Conservation (phyloP, 495 filamentous ascomycete genomes). For the Aspergillus ostianus region DNA sequence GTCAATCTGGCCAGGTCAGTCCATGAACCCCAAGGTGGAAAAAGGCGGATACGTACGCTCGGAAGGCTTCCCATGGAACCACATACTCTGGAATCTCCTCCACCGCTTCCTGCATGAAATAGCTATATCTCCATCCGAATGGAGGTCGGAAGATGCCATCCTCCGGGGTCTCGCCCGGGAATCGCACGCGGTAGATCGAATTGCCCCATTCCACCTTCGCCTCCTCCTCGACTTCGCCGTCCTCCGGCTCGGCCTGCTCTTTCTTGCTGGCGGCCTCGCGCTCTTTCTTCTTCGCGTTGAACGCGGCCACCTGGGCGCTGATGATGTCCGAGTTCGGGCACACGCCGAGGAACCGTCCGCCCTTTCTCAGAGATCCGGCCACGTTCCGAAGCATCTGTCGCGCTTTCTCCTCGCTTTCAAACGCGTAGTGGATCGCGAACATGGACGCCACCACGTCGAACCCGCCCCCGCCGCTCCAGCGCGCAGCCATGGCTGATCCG, state of each 20-base stretch:
- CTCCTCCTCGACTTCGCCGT: constrained; percentile 54
- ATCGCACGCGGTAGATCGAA: constrained; percentile 82
- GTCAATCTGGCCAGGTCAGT: constrained; percentile 53
- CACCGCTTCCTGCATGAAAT: constrained; percentile 92
- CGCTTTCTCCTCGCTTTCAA: constrained; percentile 85
- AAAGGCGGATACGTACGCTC: constrained; percentile 50
- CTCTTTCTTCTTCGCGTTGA: constrained; percentile 59
- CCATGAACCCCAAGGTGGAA: constrained; percentile 22
- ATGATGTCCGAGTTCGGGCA: constrained; percentile 94
- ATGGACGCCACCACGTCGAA: constrained; percentile 98
- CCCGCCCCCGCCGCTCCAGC: constrained; percentile 65
- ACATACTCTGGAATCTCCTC: constrained; percentile 97
- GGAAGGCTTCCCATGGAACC: constrained; percentile 96
- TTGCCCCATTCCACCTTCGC: constrained; percentile 80
- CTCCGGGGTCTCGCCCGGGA: constrained; percentile 72
- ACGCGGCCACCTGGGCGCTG: constrained; percentile 58
- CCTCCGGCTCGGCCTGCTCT: constrained; percentile 31
- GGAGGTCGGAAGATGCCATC: constrained; percentile 85
- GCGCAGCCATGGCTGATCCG: constrained; percentile 50
- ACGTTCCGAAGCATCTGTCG: constrained; percentile 93
- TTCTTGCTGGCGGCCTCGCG: constrained; percentile 32
- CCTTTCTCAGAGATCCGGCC: constrained; percentile 82
- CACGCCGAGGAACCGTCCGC: constrained; percentile 87
- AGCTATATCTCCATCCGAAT: constrained; percentile 97
- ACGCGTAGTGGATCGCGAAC: constrained; percentile 99